phyloP scores from a whole-genome alignment of 83 land plant genomes.

The Picea abies region DNA sequence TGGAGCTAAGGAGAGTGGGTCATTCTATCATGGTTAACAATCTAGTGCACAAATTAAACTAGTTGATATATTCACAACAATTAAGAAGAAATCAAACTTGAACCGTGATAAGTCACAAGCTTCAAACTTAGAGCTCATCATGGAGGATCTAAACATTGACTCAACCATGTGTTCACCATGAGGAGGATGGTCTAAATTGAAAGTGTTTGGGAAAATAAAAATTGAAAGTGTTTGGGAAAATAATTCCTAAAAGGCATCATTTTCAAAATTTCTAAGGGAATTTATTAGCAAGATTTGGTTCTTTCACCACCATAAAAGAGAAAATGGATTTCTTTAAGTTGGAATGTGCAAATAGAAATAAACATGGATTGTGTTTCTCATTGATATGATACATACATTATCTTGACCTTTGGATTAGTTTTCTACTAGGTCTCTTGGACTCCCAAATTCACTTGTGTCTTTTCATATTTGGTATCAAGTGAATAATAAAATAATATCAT shows the following conservation, averaged over 20 bases:
- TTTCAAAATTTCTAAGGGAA: not conserved
- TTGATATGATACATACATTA: too few relatives aligned
- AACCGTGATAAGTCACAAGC: conserved; percentile 12
- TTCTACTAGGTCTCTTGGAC: too few relatives aligned
- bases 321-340: not conserved
- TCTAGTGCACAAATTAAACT: conserved; percentile 70
- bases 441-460: too few relatives aligned
- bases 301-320: not conserved
- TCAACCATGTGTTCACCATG: not conserved
- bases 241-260: not conserved
- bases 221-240: not conserved
- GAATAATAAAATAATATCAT: too few relatives aligned
- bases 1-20: conserved; percentile 55
- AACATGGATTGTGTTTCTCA: too few relatives aligned
- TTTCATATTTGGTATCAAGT: too few relatives aligned
- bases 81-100: conserved; percentile 28
- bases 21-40: conserved; percentile 54
- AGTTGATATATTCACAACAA: conserved; percentile 47
- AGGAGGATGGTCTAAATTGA: not conserved
- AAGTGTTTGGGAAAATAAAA: not conserved
- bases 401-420: too few relatives aligned
- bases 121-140: not conserved
- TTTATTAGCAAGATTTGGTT: not conserved
- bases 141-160: not conserved
- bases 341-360: too few relatives aligned